Base-by-base conservation (phyloP, 2,329 filamentous ascomycete species). In the Beauveria medogensis region DNA sequence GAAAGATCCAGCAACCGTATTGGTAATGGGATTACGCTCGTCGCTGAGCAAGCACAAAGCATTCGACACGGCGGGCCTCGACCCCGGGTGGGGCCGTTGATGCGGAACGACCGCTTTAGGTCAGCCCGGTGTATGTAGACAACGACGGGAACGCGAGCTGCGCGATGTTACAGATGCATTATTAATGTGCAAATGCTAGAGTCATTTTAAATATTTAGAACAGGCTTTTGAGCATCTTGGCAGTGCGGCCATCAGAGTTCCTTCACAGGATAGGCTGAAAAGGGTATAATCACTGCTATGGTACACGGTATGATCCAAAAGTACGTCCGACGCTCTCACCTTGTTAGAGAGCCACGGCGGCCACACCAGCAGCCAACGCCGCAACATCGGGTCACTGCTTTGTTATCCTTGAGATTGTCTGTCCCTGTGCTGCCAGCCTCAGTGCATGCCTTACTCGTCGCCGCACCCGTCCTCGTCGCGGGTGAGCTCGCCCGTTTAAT, bases 61-160 rank as follows among this genome's bases (percentile, higher is more conserved):
- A n/a, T 10, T n/a, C 55, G 55, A 47, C 37, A 51, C 41, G 10
- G 16, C 55, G 55, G 24, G 55, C 55, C 55, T 52, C 24, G 10
- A 51, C 55, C 34, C 55, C 55, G 55, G 5, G 28, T 34, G 41
- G 46, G 55, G 55, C 22, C 55, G 18, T 1, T 1, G 8, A 16
- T 51, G 46, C 55, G 55, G 55, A 59, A 37, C 24, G 24, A 43
- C 55, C 55, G 55, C 43, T 59, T 59, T 59, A 18, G 47, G 55
- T 12, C 55, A 59, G 8, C 24, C 55, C 55, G 55, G 30, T 40
- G 28, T 18, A 5, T 14, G 10, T 34, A 34, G 30, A 14, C 30
- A 4, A 14, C 12, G 50, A 51, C 34, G 18, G 28, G 1, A 20
- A 55, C 7, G 22, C 16, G 18, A 16, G 7, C 37, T 9, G n/a